phyloP scores from a whole-genome alignment of 2,329 filamentous ascomycete genomes.

The Cladorrhinum sp. region DNA sequence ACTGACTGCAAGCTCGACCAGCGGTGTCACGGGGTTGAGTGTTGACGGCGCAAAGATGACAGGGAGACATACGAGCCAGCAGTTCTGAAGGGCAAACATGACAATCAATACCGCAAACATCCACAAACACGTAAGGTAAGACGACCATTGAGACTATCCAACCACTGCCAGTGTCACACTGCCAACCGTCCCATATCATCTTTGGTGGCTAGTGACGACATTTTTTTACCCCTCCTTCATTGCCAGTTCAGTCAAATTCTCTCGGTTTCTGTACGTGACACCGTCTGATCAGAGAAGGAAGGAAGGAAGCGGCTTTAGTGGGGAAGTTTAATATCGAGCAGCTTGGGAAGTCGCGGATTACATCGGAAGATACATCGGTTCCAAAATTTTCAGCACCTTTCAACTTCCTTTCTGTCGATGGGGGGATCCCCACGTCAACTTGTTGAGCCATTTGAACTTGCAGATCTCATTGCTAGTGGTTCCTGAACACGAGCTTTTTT shows the following conservation, averaged over 20 bases:
- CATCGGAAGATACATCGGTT: constrained; percentile 7
- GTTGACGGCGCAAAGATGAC: too few species aligned
- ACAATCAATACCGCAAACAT: too few species aligned
- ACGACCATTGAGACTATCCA: too few species aligned
- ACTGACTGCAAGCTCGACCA: not conserved
- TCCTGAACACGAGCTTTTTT: constrained; percentile 16
- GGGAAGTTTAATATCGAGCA: constrained; percentile 7
- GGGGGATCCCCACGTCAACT: constrained; percentile 17
- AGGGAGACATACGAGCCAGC: not conserved
- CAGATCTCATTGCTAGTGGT: constrained; percentile 19
- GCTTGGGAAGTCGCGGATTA: constrained; percentile 1
- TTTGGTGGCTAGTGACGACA: not conserved
- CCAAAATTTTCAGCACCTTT: not conserved
- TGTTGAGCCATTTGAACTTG: constrained; percentile 9
- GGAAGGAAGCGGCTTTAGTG: constrained; percentile 4
- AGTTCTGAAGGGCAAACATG: too few species aligned
- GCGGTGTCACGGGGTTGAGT: not conserved
- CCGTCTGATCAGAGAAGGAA: not conserved
- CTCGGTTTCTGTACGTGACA: not conserved
- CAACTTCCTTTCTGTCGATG: not conserved
- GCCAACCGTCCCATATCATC: too few species aligned
- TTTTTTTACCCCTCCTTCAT: not conserved
- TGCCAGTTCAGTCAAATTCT: not conserved
- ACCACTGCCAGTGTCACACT: too few species aligned
- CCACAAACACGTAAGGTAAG: too few species aligned